Evolutionary conservation across 345 rosid species (phyloP).

Genomic region (Salix dunnii): DNA sequence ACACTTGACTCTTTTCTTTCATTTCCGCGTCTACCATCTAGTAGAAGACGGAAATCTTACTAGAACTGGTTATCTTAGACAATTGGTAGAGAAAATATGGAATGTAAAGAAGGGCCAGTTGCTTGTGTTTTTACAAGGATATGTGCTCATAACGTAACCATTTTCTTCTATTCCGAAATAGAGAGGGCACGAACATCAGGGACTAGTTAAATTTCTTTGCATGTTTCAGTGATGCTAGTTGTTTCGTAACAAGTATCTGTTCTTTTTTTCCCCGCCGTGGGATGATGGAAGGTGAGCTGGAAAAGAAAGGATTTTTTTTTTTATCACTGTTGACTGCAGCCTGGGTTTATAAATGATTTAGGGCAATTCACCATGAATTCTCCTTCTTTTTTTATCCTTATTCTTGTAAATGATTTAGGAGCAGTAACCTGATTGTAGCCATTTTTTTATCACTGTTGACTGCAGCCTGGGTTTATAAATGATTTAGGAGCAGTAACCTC

Average conservation of each 20-base stretch:
- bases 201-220: background rate
- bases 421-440: no score
- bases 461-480: no score
- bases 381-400: no score
- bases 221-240: background rate
- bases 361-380: background rate
- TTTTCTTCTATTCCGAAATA: background rate
- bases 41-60: background rate
- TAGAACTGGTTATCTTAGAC: background rate
- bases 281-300: background rate
- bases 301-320: background rate
- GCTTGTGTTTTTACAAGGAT: background rate
- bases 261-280: background rate
- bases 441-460: no score
- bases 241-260: background rate
- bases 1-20: background rate
- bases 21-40: background rate
- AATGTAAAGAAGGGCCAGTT: background rate
- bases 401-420: no score
- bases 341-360: no score
- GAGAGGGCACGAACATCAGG: background rate
- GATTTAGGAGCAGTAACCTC: no score
- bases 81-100: background rate
- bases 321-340: background rate
- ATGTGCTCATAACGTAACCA: background rate